A percentile compares a stretch with the other conserved stretches of the same genome.
These are phyloP conservation scores for Huiozyma sinensis DNA, from an alignment of 805 yeast genomes.

Conservation along the genomic window DNA sequence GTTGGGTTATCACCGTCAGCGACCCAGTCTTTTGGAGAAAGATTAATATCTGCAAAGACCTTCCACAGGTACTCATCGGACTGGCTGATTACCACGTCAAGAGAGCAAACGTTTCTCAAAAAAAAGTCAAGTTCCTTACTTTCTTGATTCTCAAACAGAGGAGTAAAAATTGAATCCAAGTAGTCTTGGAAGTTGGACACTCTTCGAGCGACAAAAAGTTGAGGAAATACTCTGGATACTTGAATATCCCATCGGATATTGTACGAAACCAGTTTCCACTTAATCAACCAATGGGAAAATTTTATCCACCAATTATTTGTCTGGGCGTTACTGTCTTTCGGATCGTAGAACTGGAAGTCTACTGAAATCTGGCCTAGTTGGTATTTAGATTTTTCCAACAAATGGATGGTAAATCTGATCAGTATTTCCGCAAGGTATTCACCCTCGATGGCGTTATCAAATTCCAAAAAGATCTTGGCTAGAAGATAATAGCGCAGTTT, in stretches of 20 bases:
- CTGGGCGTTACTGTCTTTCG: slow-evolving; percentile 1
- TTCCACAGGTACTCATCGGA: slow-evolving; percentile 21
- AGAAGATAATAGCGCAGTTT: slow-evolving; percentile 22
- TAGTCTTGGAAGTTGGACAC: slow-evolving; percentile 27
- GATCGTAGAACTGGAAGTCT: slow-evolving; percentile 19
- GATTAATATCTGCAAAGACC: slow-evolving; percentile 11
- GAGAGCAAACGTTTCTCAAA: slow-evolving; percentile 24
- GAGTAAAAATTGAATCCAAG: slow-evolving; percentile 26
- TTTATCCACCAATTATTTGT: slow-evolving; percentile 25
- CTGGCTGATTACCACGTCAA: slow-evolving; percentile 25
- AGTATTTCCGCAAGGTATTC: slow-evolving; percentile 30
- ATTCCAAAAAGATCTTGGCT: slow-evolving; percentile 28
- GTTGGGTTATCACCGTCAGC: slow-evolving; percentile 30
- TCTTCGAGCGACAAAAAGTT: slow-evolving; percentile 12
- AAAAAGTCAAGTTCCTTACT: slow-evolving; percentile 20
- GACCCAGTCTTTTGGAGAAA: slow-evolving; percentile 23
- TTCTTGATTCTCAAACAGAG: slow-evolving; percentile 22
- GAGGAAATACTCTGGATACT: slow-evolving; percentile 25
- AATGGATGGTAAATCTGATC: slow-evolving; percentile 23
- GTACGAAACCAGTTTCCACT: slow-evolving; percentile 30
- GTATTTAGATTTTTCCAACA: slow-evolving; percentile 31
- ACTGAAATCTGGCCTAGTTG: slow-evolving; percentile 31
- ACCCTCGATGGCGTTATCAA: slow-evolving; percentile 30
- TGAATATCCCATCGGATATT: slow-evolving; percentile 32
- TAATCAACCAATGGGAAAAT: slow-evolving; percentile 28